A percentile compares a stretch with the other conserved stretches of the same genome.
Conservation (phyloP, 768 basidiomycete genomes). For the Sistotremastrum suecicum region DNA sequence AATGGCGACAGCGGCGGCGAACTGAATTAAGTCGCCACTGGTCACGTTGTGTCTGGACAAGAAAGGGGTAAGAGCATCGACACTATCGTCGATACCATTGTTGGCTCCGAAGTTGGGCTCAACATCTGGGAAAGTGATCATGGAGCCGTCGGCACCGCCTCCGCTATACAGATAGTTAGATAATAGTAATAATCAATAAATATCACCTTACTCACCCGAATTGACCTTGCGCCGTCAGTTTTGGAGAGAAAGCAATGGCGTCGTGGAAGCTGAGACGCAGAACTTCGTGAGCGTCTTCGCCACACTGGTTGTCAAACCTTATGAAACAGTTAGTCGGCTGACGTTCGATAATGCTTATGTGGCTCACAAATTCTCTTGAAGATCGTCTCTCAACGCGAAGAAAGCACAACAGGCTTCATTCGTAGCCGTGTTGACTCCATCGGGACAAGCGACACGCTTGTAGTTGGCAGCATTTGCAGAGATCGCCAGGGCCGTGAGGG, state of each 20-base stretch:
- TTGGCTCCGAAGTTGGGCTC: constrained; percentile 7
- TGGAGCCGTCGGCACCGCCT: constrained; percentile 5
- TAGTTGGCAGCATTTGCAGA: not conserved
- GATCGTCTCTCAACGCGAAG: constrained; percentile 3
- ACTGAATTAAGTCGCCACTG: constrained; percentile 4
- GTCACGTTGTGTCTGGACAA: constrained; percentile 1
- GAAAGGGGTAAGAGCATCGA: constrained; percentile 3
- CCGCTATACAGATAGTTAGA: constrained; percentile 1
- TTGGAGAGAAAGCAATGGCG: not conserved
- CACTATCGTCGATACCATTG: constrained; percentile 2
- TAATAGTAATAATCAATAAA: not conserved
- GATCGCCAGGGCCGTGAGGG: constrained; percentile 3
- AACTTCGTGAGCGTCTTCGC: constrained; percentile 20
- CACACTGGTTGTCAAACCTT: constrained; percentile 17
- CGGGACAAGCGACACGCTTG: constrained; percentile 1
- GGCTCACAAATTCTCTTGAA: constrained; percentile 4
- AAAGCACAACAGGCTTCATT: constrained; percentile 4
- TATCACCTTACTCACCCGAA: not conserved
- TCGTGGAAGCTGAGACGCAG: constrained; percentile 11
- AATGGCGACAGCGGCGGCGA: constrained; percentile 3
- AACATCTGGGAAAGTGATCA: constrained; percentile 4
- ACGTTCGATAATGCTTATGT: not conserved
- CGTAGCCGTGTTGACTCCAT: constrained; percentile 3
- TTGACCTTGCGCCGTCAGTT: not conserved
- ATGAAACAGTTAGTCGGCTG: not conserved